A percentile compares a stretch with the other conserved stretches of the same genome.
Evolutionary conservation across 371 early-diverging fungal genomes (phyloP).

Genomic region (Chytridium lagenaria): DNA sequence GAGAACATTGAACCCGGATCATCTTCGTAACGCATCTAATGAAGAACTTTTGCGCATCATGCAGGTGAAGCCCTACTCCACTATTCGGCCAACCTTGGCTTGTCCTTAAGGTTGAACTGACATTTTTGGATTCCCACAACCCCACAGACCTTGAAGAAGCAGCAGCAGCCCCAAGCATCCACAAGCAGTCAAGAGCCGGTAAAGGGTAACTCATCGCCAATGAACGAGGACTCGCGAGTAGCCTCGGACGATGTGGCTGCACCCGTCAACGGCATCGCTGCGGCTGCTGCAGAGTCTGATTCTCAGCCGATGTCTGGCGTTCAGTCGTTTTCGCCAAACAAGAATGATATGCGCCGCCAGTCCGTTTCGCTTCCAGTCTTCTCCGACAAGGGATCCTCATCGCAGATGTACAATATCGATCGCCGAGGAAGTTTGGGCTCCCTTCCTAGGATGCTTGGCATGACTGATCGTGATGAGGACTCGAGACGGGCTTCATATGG

Average conservation of each 20-base stretch:
- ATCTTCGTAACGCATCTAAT: constrained; percentile 9
- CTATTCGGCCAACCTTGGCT: too few species aligned
- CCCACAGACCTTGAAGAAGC: too few species aligned
- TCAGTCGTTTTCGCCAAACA: not conserved
- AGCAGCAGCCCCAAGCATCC: too few species aligned
- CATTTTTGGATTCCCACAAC: too few species aligned
- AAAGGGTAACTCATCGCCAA: too few species aligned
- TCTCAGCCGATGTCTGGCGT: too few species aligned
- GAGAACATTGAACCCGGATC: constrained; percentile 9
- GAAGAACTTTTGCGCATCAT: constrained; percentile 9
- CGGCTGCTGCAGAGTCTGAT: too few species aligned
- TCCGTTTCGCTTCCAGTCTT: constrained; percentile 5
- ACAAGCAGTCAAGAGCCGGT: too few species aligned
- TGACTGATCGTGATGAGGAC: not conserved
- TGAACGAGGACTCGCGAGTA: too few species aligned
- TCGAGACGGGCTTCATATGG: not conserved
- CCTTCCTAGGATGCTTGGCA: constrained; percentile 8
- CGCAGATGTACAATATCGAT: not conserved
- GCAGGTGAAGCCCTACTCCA: constrained; percentile 8
- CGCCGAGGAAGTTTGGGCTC: constrained; percentile 14
- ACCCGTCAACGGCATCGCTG: too few species aligned
- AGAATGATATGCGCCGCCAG: not conserved
- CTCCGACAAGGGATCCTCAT: not conserved
- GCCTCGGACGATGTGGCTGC: too few species aligned
- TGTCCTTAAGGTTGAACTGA: too few species aligned